phyloP scores from a whole-genome alignment of 2,329 filamentous ascomycete genomes.

The Eutypa lata region DNA sequence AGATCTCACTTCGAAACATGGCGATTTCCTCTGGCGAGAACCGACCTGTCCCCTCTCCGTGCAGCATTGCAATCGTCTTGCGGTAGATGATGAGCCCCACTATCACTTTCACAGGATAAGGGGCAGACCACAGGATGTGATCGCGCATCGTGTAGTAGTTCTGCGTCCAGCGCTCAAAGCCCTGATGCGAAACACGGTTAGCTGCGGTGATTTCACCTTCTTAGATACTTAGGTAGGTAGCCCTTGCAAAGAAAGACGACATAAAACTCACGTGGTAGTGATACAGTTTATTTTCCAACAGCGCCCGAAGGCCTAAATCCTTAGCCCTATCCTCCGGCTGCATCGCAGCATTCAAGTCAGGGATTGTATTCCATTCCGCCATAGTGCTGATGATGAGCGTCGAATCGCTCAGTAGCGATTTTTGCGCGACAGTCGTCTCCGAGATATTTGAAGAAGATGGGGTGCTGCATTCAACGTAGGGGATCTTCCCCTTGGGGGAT shows the following conservation, averaged over 20 bases:
- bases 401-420: constrained; percentile 45
- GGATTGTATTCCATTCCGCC: constrained; percentile 35
- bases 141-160: constrained; percentile 60
- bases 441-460: neutral
- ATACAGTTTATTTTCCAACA: constrained; percentile 60
- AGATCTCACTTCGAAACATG: constrained; percentile 46
- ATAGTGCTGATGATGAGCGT: constrained; percentile 50
- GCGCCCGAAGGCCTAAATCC: constrained; percentile 49
- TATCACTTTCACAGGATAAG: constrained; percentile 49
- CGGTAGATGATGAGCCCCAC: constrained; percentile 50
- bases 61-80: constrained; percentile 37
- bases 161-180: constrained; percentile 53
- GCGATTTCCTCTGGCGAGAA: constrained; percentile 48
- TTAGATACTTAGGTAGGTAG: neutral
- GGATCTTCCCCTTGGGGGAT: constrained; percentile 58
- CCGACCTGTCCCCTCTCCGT: constrained; percentile 55
- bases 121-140: constrained; percentile 43
- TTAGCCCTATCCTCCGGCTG: constrained; percentile 35
- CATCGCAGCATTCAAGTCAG: constrained; percentile 47
- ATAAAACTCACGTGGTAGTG: constrained; percentile 46
- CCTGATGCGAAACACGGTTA: constrained; percentile 20
- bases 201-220: neutral
- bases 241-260: neutral
- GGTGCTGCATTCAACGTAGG: constrained; percentile 44
- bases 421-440: constrained; percentile 3